Conservation (phyloP, 495 filamentous ascomycete species). For the Aspergillus leporis region DNA sequence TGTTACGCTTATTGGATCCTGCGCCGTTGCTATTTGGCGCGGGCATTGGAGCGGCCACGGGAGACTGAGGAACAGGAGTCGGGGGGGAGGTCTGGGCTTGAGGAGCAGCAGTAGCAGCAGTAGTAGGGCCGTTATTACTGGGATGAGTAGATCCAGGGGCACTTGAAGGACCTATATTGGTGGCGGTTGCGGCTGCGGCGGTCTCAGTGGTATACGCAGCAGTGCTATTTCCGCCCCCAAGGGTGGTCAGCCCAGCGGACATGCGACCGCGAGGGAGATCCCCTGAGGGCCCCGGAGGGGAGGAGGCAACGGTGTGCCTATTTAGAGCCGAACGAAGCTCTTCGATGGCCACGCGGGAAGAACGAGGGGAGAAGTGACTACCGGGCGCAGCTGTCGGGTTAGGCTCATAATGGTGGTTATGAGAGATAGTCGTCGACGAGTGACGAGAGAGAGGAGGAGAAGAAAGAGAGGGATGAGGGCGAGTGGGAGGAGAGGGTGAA, state of each 20-base stretch:
- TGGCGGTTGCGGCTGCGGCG: slow-evolving; percentile 3
- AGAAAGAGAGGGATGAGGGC: slow-evolving; percentile 23
- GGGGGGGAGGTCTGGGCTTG: slow-evolving; percentile 39
- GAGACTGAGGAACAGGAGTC: slow-evolving; percentile 32
- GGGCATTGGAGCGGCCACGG: slow-evolving; percentile 36
- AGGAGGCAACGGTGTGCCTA: slow-evolving; percentile 43
- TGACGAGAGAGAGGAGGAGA: slow-evolving; percentile 18
- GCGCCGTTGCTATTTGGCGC: slow-evolving; percentile 28
- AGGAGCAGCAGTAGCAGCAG: not conserved
- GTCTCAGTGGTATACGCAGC: slow-evolving; percentile 14
- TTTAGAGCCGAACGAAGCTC: slow-evolving; percentile 50
- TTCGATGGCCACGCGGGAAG: slow-evolving; percentile 48
- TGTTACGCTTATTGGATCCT: slow-evolving; percentile 47
- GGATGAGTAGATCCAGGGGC: not conserved
- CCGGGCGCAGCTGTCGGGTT: slow-evolving; percentile 27
- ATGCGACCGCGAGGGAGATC: slow-evolving; percentile 37
- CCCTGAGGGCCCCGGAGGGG: slow-evolving; percentile 42
- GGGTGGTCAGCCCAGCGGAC: slow-evolving; percentile 35
- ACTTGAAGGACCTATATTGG: not conserved
- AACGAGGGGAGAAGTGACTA: slow-evolving; percentile 39
- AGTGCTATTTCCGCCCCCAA: slow-evolving; percentile 30
- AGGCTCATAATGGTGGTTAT: slow-evolving; percentile 35
- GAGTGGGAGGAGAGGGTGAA: slow-evolving; percentile 29
- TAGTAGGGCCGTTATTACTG: not conserved
- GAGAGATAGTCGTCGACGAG: slow-evolving; percentile 15